Conservation (phyloP, 1,284 basidiomycete species). For the Cryptococcus wingfieldii region DNA sequence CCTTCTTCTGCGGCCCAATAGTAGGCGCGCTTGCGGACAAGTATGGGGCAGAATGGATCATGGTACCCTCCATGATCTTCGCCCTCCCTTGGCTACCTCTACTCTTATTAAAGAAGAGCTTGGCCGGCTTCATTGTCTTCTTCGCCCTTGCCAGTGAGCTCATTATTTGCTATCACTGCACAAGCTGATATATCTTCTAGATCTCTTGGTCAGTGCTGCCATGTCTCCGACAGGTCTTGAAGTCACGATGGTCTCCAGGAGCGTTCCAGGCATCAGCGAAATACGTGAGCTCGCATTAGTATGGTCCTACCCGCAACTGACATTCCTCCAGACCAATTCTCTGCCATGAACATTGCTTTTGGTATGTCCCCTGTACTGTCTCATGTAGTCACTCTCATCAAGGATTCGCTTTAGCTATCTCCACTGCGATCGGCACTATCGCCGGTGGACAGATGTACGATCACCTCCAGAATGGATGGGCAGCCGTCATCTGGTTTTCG, state of each 20-base stretch:
- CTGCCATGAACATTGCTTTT: conserved; percentile 43
- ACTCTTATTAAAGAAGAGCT: conserved; percentile 54
- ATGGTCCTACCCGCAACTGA: background rate
- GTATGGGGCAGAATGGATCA: conserved; percentile 60
- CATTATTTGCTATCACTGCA: background rate
- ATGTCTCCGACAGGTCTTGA: conserved; percentile 28
- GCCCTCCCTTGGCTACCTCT: conserved; percentile 65
- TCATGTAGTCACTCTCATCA: background rate
- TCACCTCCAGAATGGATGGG: conserved; percentile 34
- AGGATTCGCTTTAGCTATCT: conserved; percentile 17
- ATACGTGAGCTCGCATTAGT: conserved; percentile 25
- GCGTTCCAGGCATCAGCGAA: conserved; percentile 37
- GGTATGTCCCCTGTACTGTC: conserved; percentile 14
- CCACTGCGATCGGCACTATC: conserved; percentile 34
- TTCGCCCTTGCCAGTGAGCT: conserved; percentile 19
- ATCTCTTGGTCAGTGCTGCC: conserved; percentile 17
- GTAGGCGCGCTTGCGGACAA: conserved; percentile 62
- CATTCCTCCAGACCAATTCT: conserved; percentile 32
- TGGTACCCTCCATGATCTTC: conserved; percentile 54
- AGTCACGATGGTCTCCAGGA: conserved; percentile 23
- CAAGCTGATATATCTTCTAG: conserved; percentile 4
- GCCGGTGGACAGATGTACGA: conserved; percentile 45
- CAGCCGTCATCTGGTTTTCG: conserved; percentile 32
- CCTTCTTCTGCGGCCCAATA: conserved; percentile 58
- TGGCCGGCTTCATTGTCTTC: conserved; percentile 58